These are phyloP conservation scores for Tetrahymena borealis DNA, from an alignment of 73 alveolate genomes.

Conservation along the genomic window DNA sequence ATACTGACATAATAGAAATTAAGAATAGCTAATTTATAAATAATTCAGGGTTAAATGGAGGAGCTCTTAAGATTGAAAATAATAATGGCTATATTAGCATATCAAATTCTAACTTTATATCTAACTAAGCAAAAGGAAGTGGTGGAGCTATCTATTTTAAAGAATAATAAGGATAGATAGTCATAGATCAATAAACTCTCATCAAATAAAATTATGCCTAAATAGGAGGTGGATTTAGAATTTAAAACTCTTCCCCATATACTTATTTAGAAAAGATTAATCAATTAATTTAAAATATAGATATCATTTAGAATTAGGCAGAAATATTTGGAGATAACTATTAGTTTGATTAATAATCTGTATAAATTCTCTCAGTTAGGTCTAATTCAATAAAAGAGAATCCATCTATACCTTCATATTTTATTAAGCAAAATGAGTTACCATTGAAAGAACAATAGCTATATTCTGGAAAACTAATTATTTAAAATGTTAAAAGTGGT, in stretches of 20 bases:
- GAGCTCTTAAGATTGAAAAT: background rate
- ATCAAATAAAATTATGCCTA: background rate
- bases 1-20: too few species aligned
- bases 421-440: too few species aligned
- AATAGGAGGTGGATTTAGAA: background rate
- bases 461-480: background rate
- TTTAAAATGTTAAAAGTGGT: background rate
- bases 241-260: background rate
- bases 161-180: background rate
- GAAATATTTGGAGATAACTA: background rate
- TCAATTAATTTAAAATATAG: too few species aligned
- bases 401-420: too few species aligned
- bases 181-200: background rate
- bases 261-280: background rate
- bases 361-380: background rate
- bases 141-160: background rate
- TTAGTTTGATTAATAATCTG: background rate
- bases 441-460: too few species aligned
- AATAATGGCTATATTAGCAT: too few species aligned
- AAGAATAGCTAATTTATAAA: background rate
- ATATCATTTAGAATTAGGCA: background rate
- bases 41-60: background rate
- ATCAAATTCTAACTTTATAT: background rate
- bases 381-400: too few species aligned
- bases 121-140: background rate